These are phyloP conservation scores for Blastobotrys capitulatus DNA, from an alignment of 1,139 yeast species.

Conservation along the genomic window DNA sequence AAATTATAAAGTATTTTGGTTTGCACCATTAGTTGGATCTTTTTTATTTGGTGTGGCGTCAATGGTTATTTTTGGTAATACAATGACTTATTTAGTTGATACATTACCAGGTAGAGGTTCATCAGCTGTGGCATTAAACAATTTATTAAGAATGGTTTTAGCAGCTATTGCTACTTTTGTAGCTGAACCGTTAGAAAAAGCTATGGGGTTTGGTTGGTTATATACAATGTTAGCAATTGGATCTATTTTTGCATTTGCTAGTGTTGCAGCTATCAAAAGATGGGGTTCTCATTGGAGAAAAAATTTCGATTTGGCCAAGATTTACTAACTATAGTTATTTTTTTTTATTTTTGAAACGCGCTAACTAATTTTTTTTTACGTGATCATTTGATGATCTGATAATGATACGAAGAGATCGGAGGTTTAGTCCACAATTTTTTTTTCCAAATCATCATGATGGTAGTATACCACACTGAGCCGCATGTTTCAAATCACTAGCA, in stretches of 20 bases:
- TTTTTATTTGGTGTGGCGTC: slow-evolving; percentile 77
- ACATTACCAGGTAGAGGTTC: slow-evolving; percentile 86
- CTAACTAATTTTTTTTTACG: background rate
- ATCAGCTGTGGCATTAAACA: slow-evolving; percentile 81
- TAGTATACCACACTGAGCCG: no score
- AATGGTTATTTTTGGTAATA: slow-evolving; percentile 78
- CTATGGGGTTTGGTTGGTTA: slow-evolving; percentile 64
- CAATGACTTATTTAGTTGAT: slow-evolving; percentile 77
- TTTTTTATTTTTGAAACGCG: background rate
- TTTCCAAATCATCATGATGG: no score
- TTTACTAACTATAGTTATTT: slow-evolving; percentile 16
- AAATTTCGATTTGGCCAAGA: slow-evolving; percentile 50
- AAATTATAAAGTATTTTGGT: slow-evolving; percentile 63
- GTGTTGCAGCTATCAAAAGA: slow-evolving; percentile 47
- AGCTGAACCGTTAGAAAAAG: slow-evolving; percentile 58
- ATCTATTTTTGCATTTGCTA: slow-evolving; percentile 40
- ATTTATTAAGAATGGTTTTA: slow-evolving; percentile 62
- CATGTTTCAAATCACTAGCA: background rate
- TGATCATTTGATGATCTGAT: no score
- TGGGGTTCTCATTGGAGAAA: slow-evolving; percentile 63
- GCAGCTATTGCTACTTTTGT: slow-evolving; percentile 76
- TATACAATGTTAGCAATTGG: slow-evolving; percentile 56
- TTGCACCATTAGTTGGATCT: slow-evolving; percentile 68
- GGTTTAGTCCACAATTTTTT: no score
- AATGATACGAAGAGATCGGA: no score